These are phyloP conservation scores for Gastrolobium villosum DNA, from an alignment of 306 rosid species.

Conservation along the genomic window DNA sequence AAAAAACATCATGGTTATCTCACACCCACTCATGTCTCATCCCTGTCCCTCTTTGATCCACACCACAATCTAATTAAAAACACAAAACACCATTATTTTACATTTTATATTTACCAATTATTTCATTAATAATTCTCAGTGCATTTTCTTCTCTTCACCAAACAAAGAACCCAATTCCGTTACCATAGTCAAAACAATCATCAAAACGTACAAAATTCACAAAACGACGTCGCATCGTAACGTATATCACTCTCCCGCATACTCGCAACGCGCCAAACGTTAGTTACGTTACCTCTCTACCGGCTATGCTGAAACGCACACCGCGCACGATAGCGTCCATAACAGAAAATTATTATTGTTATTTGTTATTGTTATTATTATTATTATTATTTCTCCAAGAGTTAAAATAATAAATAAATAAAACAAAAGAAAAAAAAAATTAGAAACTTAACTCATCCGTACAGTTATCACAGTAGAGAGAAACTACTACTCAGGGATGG, in stretches of 20 bases:
- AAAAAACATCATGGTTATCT: constrained; percentile 23
- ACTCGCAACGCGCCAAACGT: constrained; percentile 2
- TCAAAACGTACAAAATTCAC: background rate
- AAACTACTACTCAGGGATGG: constrained; percentile 76
- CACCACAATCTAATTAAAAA: constrained; percentile 12
- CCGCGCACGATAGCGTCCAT: constrained; percentile 46
- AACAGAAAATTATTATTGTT: background rate
- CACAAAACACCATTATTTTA: background rate
- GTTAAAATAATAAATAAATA: constrained; percentile 37
- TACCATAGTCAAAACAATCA: background rate
- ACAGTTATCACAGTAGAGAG: constrained; percentile 45
- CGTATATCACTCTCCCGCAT: background rate
- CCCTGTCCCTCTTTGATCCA: constrained; percentile 42
- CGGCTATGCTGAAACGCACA: constrained; percentile 8
- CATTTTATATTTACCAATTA: background rate
- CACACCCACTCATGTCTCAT: constrained; percentile 25
- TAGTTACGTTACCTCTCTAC: constrained; percentile 20
- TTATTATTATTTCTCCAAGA: constrained; percentile 10
- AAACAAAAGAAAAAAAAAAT: constrained; percentile 23
- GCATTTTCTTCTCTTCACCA: background rate
- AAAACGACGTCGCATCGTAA: constrained; percentile 2
- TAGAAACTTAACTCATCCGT: constrained; percentile 47
- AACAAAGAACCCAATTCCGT: background rate
- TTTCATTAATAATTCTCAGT: background rate
- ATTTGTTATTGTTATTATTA: background rate